A percentile compares a stretch with the other conserved stretches of the same genome.
These are phyloP conservation scores for Verticillium nonalfalfae DNA, from an alignment of 2,329 filamentous ascomycete genomes.

Conservation along the genomic window DNA sequence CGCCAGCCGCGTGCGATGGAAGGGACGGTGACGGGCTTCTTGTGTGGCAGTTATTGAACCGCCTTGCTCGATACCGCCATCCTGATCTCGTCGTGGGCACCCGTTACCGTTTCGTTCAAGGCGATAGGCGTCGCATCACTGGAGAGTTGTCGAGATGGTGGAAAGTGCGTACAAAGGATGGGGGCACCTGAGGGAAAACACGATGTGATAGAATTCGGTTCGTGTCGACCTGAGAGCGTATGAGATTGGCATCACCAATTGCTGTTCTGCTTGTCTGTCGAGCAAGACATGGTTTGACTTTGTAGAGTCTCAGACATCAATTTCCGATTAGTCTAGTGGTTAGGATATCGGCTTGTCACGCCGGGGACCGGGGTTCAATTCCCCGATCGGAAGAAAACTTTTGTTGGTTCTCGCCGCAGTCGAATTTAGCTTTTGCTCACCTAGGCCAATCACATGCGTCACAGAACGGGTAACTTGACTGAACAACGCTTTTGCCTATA, in stretches of 20 bases:
- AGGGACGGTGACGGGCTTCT: constrained; percentile 28
- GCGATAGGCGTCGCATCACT: too few species aligned
- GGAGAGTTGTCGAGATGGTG: too few species aligned
- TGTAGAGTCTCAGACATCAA: neutral
- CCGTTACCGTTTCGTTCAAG: too few species aligned
- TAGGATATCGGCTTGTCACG: neutral
- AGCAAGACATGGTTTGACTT: neutral
- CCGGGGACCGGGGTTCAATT: neutral
- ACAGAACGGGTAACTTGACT: too few species aligned
- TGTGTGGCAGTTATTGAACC: neutral
- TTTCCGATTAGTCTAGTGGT: neutral
- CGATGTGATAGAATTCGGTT: too few species aligned
- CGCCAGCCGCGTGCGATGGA: constrained; percentile 71
- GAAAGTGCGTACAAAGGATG: too few species aligned
- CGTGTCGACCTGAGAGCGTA: too few species aligned
- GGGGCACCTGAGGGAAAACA: too few species aligned
- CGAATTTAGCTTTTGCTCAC: neutral
- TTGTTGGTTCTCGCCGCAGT: neutral
- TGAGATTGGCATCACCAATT: too few species aligned
- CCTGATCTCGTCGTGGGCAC: too few species aligned
- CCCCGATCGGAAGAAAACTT: neutral
- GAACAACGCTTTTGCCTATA: too few species aligned
- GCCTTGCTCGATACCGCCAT: too few species aligned
- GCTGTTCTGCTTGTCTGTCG: neutral
- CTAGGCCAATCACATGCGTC: neutral